These are phyloP conservation scores for Mycena maculata DNA, from an alignment of 768 basidiomycete species.

Conservation along the genomic window DNA sequence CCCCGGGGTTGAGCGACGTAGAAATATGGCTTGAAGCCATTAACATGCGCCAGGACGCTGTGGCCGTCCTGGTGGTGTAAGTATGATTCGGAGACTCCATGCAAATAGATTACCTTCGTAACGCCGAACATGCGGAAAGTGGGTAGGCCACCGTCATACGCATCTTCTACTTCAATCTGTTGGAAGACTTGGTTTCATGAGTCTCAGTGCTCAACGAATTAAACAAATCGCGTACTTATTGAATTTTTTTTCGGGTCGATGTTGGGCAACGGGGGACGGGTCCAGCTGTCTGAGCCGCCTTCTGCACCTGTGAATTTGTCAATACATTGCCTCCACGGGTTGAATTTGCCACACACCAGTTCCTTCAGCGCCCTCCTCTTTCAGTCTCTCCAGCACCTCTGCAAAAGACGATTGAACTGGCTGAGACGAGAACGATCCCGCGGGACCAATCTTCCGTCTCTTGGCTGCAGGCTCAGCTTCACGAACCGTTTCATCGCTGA, in stretches of 20 bases:
- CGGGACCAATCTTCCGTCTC: slow-evolving; percentile 62
- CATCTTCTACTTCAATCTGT: slow-evolving; percentile 91
- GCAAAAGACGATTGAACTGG: slow-evolving; percentile 66
- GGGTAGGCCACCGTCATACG: slow-evolving; percentile 57
- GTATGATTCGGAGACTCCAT: background rate
- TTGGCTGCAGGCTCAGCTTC: slow-evolving; percentile 58
- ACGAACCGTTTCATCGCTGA: slow-evolving; percentile 39
- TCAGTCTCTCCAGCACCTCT: slow-evolving; percentile 71
- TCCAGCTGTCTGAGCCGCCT: slow-evolving; percentile 83
- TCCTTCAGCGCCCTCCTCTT: slow-evolving; percentile 60
- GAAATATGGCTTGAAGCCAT: slow-evolving; percentile 91
- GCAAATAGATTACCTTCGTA: slow-evolving; percentile 69
- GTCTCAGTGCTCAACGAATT: too few species aligned
- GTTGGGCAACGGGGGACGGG: slow-evolving; percentile 65
- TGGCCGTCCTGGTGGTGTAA: slow-evolving; percentile 72
- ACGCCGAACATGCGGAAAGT: slow-evolving; percentile 87
- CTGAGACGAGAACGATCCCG: slow-evolving; percentile 54
- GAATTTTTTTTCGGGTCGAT: slow-evolving; percentile 73
- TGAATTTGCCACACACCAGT: slow-evolving; percentile 50
- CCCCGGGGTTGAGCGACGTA: slow-evolving; percentile 90
- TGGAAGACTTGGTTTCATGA: slow-evolving; percentile 91
- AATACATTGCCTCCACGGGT: background rate
- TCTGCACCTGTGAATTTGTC: slow-evolving; percentile 63
- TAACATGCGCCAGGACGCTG: slow-evolving; percentile 88
- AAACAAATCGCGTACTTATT: too few species aligned